Conservation (phyloP, 306 rosid genomes). For the Chamaecrista fasciculata region DNA sequence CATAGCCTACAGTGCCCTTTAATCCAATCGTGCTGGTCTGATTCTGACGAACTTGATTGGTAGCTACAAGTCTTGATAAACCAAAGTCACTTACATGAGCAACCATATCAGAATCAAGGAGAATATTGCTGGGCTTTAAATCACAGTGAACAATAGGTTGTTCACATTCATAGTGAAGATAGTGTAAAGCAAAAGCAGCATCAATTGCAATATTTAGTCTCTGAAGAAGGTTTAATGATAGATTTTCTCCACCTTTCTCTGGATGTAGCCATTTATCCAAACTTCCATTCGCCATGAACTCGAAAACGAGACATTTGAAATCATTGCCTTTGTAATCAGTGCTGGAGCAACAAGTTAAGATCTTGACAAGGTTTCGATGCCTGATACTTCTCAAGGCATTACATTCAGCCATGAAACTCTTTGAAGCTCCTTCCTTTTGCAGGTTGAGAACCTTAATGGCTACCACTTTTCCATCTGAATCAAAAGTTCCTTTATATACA, state of each 20-base stretch:
- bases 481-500: conserved; percentile 25
- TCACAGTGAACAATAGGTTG: conserved; percentile 12
- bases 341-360: conserved; percentile 27
- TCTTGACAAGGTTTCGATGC: conserved; percentile 32
- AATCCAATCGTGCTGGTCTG: conserved; percentile 31
- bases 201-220: background rate
- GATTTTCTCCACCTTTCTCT: background rate
- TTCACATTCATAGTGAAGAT: background rate
- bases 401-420: conserved; percentile 30
- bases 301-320: background rate
- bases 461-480: background rate
- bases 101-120: conserved; percentile 6
- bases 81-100: conserved; percentile 20
- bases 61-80: background rate
- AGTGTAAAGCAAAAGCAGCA: background rate
- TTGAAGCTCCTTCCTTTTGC: conserved; percentile 15
- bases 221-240: background rate
- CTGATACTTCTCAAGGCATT: conserved; percentile 17
- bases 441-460: conserved; percentile 35
- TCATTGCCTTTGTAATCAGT: background rate
- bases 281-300: conserved; percentile 8
- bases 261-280: conserved; percentile 1
- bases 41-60: background rate
- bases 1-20: conserved; percentile 29
- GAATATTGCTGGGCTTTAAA: conserved; percentile 13